Base-by-base conservation (phyloP, 164 flowering plant species). In the Vitis cinerea region DNA sequence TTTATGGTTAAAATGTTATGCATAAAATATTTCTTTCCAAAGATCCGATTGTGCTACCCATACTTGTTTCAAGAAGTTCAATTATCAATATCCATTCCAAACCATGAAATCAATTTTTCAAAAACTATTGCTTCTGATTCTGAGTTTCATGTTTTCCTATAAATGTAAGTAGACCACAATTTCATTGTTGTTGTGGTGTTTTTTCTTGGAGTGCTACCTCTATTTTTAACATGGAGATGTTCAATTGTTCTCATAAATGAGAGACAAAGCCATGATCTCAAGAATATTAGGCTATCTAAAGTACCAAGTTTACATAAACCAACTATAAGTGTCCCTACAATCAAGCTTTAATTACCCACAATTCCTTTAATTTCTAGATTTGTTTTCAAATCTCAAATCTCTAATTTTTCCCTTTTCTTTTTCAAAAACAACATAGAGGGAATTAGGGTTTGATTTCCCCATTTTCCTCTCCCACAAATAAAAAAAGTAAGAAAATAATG, bases 201-300 rank as follows among this genome's bases (percentile, higher is more conserved):
- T 70, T 74, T 74, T 61, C 83, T 94, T 57, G 98, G 94, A 27
- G 23, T 72, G 10, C 13, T 82, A 9, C 90, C 92, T 63, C 77
- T 94, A 13, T 87, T 83, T 69, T 92, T 79, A 70, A 82, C 85
- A 10, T 92, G 96, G 82, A 90, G 84, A 84, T 94, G 96, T 78
- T 92, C 93, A 17, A 50, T 77, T 66, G 82, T 79, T 72, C 88
- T 92, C 29, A 71, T 79, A 12, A 82, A 78, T 44, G 89, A 89
- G 75, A 83, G 80, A 74, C 81, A 81, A 73, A 63, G 65, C 12
- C 44, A 13, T 5, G 7, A 27, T 47, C 17, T 44, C 49, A 65
- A 50, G 29, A 77, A 68, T 1, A 62, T 60, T 61, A 66, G 77
- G 72, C 66, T 44, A 50, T 67, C 74, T 6, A 66, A 55, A 10